Evolutionary conservation across 768 basidiomycete genomes (phyloP), one percentile per base, ranked within the genome.

Genomic region (Lentinula boryana): DNA sequence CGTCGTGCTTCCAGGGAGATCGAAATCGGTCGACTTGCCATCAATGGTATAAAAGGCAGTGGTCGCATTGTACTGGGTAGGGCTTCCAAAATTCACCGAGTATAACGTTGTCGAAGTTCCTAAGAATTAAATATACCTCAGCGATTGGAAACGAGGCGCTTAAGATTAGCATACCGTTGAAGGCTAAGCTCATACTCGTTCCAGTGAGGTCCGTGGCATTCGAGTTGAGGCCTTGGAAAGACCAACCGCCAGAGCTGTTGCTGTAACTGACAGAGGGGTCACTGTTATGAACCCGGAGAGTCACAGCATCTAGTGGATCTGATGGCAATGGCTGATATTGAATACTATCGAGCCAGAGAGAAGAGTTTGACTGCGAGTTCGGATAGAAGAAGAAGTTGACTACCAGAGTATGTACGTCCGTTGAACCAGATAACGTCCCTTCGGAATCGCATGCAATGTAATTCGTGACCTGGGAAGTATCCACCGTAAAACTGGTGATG

Each of bases 401-500:
- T 27, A 13, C 44, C 12, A 57, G 40, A 10, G 57, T 58, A 40
- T 48, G 57, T 23, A 9, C n/a, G 32, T 16, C 27, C 5, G 44
- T 46, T 4, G 56, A 27, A 12, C 41, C 56, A 27, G 38, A 38
- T 12, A 58, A 32, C 8, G 57, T 58, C 18, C 36, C 57, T 38
- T n/a, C 57, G 6, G 57, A 48, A 49, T 58, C 57, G 48, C 57
- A 58, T 36, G 32, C 57, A 58, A 58, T 58, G 46, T 33, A 58
- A 36, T 58, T 58, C 27, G 57, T 58, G 8, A 58, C 36, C 15
- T 48, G 43, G 33, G 15, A 13, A 12, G 46, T 18, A 41, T 48
- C 21, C 21, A 36, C 23, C 18, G 44, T 46, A 31, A 46, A 35
- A 36, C 31, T 49, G 23, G 31, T 32, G 18, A 58, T 32, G 3